Evolutionary conservation across 352 stramenopile species (phyloP).

Genomic region (Phytophthora uliginosa): DNA sequence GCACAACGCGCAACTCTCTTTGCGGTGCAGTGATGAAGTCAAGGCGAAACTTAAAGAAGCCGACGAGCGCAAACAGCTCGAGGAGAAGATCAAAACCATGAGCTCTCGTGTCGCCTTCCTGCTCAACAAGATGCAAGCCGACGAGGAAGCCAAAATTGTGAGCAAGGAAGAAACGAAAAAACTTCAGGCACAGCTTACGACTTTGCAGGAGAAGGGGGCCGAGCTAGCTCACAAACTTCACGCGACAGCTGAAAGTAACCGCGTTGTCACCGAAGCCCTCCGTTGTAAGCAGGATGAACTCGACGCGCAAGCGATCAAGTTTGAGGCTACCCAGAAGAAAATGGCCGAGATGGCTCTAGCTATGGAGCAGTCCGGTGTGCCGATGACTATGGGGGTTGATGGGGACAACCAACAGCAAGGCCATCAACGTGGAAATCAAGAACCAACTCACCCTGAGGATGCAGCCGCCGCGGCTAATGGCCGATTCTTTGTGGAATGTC

Average conservation of each 20-base stretch:
- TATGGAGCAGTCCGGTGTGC: conserved; percentile 64
- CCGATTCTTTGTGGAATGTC: conserved; percentile 91
- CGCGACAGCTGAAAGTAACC: conserved; percentile 93
- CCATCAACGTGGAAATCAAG: conserved; percentile 38
- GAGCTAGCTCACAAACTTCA: conserved; percentile 93
- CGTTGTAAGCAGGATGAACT: conserved; percentile 92
- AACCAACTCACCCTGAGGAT: conserved; percentile 67
- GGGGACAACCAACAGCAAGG: conserved; percentile 33
- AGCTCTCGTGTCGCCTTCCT: conserved; percentile 95
- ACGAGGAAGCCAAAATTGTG: conserved; percentile 96
- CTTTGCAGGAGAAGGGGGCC: conserved; percentile 88
- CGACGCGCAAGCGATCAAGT: conserved; percentile 85
- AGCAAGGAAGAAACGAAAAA: conserved; percentile 96
- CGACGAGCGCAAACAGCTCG: conserved; percentile 92
- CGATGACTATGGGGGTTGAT: conserved; percentile 30
- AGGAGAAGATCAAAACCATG: conserved; percentile 96
- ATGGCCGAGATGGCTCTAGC: conserved; percentile 63
- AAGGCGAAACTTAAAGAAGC: conserved; percentile 94
- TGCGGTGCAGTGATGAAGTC: conserved; percentile 94
- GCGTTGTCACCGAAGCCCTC: conserved; percentile 94
- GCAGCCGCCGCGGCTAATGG: conserved; percentile 65
- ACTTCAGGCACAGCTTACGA: conserved; percentile 93
- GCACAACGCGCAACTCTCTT: conserved; percentile 94
- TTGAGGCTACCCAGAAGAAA: conserved; percentile 85
- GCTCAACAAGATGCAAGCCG: conserved; percentile 97